Evolutionary conservation across 2,329 filamentous ascomycete species (phyloP).

Genomic region (Calonectria hongkongensis): DNA sequence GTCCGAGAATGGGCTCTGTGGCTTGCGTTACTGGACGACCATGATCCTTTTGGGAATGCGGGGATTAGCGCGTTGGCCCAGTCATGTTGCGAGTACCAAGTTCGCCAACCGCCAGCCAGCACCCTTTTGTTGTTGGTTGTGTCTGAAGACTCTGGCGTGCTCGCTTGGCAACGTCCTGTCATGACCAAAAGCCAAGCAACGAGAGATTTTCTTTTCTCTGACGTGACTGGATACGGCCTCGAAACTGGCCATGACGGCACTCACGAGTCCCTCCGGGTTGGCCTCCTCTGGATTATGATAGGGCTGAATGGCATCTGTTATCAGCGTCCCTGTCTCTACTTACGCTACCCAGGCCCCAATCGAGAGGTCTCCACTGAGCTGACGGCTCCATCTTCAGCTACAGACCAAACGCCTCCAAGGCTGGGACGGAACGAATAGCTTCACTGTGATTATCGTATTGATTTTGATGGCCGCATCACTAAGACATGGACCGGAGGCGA

Average conservation of each 20-base stretch:
- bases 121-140: constrained; percentile 50
- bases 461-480: constrained; percentile 28
- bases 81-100: constrained; percentile 30
- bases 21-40: constrained; percentile 50
- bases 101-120: constrained; percentile 46
- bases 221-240: constrained; percentile 31
- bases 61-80: constrained; percentile 56
- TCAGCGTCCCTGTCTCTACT: constrained; percentile 37
- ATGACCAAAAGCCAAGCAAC: constrained; percentile 18
- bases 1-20: constrained; percentile 51
- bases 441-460: constrained; percentile 19
- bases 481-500: constrained; percentile 43
- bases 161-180: constrained; percentile 31
- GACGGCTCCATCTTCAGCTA: constrained; percentile 42
- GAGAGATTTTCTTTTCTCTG: constrained; percentile 22
- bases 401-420: constrained; percentile 32
- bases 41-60: constrained; percentile 49
- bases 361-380: constrained; percentile 37
- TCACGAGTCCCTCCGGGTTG: constrained; percentile 23
- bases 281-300: constrained; percentile 40
- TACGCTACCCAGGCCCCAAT: constrained; percentile 32
- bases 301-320: constrained; percentile 43
- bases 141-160: constrained; percentile 38
- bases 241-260: constrained; percentile 15
- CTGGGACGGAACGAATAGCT: constrained; percentile 36